Percentiles rank a stretch among this genome's conserved stretches.
These are phyloP conservation scores for Takashimella tepidaria DNA, from an alignment of 1,284 basidiomycete species.

Conservation along the genomic window DNA sequence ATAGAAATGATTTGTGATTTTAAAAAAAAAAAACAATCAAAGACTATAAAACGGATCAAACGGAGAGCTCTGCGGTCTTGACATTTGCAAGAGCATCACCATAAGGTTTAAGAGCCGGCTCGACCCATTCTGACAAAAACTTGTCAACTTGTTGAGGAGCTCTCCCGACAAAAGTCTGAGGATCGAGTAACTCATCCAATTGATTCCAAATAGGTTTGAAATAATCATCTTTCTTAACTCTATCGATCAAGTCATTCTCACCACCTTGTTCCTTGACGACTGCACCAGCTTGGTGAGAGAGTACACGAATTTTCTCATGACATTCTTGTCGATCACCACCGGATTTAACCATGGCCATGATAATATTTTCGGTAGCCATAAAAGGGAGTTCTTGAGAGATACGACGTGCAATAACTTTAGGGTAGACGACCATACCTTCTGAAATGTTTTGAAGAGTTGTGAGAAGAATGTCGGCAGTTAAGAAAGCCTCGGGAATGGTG, in stretches of 20 bases:
- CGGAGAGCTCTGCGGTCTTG: constrained; percentile 54
- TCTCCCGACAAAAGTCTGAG: constrained; percentile 78
- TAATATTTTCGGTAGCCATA: constrained; percentile 99
- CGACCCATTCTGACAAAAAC: constrained; percentile 84
- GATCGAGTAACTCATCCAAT: constrained; percentile 60
- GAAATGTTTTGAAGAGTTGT: constrained; percentile 94
- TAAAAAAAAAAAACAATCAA: too few relatives aligned
- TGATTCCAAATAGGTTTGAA: constrained; percentile 56
- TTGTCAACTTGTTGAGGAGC: constrained; percentile 89
- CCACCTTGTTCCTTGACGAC: constrained; percentile 94
- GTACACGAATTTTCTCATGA: constrained; percentile 90
- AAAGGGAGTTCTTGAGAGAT: constrained; percentile 95
- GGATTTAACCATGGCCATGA: constrained; percentile 95
- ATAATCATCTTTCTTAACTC: constrained; percentile 65
- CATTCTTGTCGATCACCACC: constrained; percentile 95
- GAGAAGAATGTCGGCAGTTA: constrained; percentile 94
- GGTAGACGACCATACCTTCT: constrained; percentile 96
- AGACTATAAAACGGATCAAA: constrained; percentile 45
- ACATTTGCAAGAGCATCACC: constrained; percentile 61
- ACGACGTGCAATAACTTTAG: constrained; percentile 84
- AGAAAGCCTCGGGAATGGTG: constrained; percentile 92
- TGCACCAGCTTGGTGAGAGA: constrained; percentile 92
- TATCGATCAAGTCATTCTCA: constrained; percentile 92
- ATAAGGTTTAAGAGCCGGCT: constrained; percentile 68
- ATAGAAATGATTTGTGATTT: too few relatives aligned